Evolutionary conservation across 305 asterid species (phyloP).

Genomic region (Fraxinus nigra): DNA sequence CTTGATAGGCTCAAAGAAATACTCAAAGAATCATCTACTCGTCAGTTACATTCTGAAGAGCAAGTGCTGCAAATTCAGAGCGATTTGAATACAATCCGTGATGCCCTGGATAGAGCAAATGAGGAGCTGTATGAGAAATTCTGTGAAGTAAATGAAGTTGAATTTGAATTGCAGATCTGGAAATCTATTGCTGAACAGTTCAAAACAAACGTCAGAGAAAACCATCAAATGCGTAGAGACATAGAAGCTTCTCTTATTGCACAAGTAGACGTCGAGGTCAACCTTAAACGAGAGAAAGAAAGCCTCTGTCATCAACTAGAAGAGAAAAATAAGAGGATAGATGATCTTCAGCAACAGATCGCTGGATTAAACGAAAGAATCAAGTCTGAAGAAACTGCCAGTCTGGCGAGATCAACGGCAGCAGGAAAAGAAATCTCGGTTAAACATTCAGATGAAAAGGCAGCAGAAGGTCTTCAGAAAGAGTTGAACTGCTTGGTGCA

Average conservation of each 20-base stretch:
- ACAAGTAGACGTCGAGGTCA: slow-evolving; percentile 57
- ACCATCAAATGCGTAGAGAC: slow-evolving; percentile 56
- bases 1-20: slow-evolving; percentile 34
- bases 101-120: slow-evolving; percentile 58
- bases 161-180: slow-evolving; percentile 77
- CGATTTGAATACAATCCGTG: slow-evolving; percentile 50
- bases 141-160: slow-evolving; percentile 61
- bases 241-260: slow-evolving; percentile 85
- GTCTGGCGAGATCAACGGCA: neutral
- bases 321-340: slow-evolving; percentile 49
- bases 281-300: slow-evolving; percentile 66
- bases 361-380: slow-evolving; percentile 28
- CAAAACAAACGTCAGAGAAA: slow-evolving; percentile 52
- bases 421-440: slow-evolving; percentile 5
- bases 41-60: slow-evolving; percentile 39
- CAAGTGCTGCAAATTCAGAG: slow-evolving; percentile 43
- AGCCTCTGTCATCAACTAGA: slow-evolving; percentile 43
- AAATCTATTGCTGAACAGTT: slow-evolving; percentile 63
- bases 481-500: slow-evolving; percentile 28
- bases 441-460: slow-evolving; percentile 19
- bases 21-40: slow-evolving; percentile 41
- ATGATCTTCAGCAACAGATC: slow-evolving; percentile 53
- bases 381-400: slow-evolving; percentile 13
- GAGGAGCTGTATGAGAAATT: slow-evolving; percentile 61
- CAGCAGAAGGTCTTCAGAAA: slow-evolving; percentile 18